Percentiles rank a stretch among this genome's conserved stretches.
These are phyloP conservation scores for Galerina sulciceps DNA, from an alignment of 768 basidiomycete genomes.

Conservation along the genomic window DNA sequence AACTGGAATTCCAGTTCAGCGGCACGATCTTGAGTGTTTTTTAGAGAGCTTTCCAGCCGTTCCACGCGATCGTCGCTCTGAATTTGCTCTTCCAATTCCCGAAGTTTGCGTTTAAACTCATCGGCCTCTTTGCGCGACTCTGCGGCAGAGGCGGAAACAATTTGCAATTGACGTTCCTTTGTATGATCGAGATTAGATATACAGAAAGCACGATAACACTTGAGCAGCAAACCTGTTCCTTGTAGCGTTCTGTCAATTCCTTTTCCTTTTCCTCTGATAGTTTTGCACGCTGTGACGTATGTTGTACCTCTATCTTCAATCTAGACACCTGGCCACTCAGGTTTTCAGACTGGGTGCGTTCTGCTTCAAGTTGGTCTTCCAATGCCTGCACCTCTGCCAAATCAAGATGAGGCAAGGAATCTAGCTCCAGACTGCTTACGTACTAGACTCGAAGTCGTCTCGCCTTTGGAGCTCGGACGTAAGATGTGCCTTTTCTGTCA, in stretches of 20 bases:
- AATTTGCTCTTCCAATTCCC: constrained; percentile 81
- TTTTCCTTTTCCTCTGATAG: constrained; percentile 55
- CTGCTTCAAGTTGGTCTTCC: constrained; percentile 44
- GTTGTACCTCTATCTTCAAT: constrained; percentile 43
- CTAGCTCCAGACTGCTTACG: constrained; percentile 18
- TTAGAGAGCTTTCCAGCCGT: constrained; percentile 69
- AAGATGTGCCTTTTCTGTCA: constrained; percentile 71
- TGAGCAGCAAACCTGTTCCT: constrained; percentile 52
- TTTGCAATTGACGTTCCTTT: constrained; percentile 79
- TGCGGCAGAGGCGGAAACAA: constrained; percentile 54
- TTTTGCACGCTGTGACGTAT: constrained; percentile 40
- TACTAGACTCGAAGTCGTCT: constrained; percentile 66
- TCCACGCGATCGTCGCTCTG: constrained; percentile 85
- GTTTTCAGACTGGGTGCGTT: constrained; percentile 41
- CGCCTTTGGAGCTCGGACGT: constrained; percentile 60
- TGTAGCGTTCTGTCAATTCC: constrained; percentile 52
- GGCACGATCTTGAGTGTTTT: constrained; percentile 79
- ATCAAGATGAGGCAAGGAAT: constrained; percentile 4
- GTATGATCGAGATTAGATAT: constrained; percentile 21
- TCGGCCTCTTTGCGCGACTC: constrained; percentile 59
- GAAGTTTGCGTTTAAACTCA: constrained; percentile 58
- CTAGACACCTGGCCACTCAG: constrained; percentile 47
- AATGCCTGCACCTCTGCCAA: constrained; percentile 47
- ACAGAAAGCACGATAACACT: background rate
- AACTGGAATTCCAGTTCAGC: constrained; percentile 86